Conservation (phyloP, 352 stramenopile genomes). For the Blastocystis sp. region DNA sequence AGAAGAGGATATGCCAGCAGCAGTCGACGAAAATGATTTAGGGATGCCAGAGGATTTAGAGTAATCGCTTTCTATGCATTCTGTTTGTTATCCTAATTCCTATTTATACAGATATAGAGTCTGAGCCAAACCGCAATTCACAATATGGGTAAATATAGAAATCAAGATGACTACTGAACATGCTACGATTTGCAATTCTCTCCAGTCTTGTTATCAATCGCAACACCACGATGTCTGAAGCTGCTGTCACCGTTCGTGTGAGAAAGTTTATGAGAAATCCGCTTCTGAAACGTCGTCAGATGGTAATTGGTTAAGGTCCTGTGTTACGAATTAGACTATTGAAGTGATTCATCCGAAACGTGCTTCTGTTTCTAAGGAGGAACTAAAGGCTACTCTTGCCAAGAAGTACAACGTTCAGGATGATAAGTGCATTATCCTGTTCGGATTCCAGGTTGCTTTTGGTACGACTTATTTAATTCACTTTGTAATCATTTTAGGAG, state of each 20-base stretch:
- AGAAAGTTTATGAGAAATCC: conserved; percentile 69
- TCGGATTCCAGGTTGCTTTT: conserved; percentile 68
- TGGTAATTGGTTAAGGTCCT: neutral
- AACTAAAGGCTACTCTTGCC: conserved; percentile 69
- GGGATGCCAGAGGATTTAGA: conserved; percentile 38
- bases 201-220: conserved; percentile 60
- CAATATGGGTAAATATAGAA: neutral
- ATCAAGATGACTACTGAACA: conserved; percentile 6
- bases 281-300: conserved; percentile 64
- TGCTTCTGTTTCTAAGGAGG: conserved; percentile 68
- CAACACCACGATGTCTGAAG: conserved; percentile 66
- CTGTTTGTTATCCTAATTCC: neutral
- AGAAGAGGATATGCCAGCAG: conserved; percentile 46
- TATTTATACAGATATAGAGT: neutral
- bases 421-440: conserved; percentile 68
- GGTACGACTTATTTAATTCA: neutral
- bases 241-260: conserved; percentile 65
- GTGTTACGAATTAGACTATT: conserved; percentile 30
- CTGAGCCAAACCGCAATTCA: neutral
- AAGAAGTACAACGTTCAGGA: conserved; percentile 69
- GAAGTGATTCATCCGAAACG: conserved; percentile 25
- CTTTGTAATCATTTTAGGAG: neutral
- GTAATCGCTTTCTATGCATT: conserved; percentile 22
- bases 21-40: conserved; percentile 22
- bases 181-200: neutral